Evolutionary conservation across 2,329 filamentous ascomycete genomes (phyloP).

Genomic region (Sarocladium brachiariae): DNA sequence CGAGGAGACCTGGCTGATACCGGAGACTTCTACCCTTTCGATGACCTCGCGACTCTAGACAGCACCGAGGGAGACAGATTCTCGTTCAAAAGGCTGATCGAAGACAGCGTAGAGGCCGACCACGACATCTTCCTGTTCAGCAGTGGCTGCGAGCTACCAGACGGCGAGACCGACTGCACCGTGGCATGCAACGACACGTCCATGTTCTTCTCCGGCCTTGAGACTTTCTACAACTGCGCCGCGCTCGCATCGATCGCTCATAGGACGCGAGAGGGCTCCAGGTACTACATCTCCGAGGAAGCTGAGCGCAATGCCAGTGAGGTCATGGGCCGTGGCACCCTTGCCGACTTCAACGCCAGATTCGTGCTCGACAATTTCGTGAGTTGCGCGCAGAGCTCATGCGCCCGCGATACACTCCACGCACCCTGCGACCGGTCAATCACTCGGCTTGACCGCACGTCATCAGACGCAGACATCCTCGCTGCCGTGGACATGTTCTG

Average conservation of each 20-base stretch:
- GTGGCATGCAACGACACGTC: constrained; percentile 23
- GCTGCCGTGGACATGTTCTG: constrained; percentile 28
- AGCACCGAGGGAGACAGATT: constrained; percentile 19
- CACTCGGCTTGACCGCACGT: constrained; percentile 18
- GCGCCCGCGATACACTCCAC: constrained; percentile 25
- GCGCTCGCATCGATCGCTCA: constrained; percentile 27
- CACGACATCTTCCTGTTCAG: constrained; percentile 25
- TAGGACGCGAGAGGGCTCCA: constrained; percentile 23
- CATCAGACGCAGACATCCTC: constrained; percentile 24
- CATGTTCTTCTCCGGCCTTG: constrained; percentile 27
- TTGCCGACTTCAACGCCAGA: constrained; percentile 23
- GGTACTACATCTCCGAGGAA: constrained; percentile 24
- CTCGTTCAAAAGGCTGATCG: constrained; percentile 27
- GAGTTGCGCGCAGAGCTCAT: constrained; percentile 27
- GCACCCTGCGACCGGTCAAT: constrained; percentile 24
- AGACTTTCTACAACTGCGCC: constrained; percentile 33
- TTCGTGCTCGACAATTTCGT: constrained; percentile 27
- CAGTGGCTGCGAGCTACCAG: constrained; percentile 23
- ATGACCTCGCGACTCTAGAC: constrained; percentile 26
- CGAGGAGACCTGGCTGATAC: constrained; percentile 24
- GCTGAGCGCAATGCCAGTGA: constrained; percentile 29
- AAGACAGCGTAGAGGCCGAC: constrained; percentile 25
- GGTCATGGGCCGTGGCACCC: constrained; percentile 26
- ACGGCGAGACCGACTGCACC: constrained; percentile 24
- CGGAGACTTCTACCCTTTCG: constrained; percentile 30